These are phyloP conservation scores for Cyberlindnera mrakii DNA, from an alignment of 805 yeast genomes.

Conservation along the genomic window DNA sequence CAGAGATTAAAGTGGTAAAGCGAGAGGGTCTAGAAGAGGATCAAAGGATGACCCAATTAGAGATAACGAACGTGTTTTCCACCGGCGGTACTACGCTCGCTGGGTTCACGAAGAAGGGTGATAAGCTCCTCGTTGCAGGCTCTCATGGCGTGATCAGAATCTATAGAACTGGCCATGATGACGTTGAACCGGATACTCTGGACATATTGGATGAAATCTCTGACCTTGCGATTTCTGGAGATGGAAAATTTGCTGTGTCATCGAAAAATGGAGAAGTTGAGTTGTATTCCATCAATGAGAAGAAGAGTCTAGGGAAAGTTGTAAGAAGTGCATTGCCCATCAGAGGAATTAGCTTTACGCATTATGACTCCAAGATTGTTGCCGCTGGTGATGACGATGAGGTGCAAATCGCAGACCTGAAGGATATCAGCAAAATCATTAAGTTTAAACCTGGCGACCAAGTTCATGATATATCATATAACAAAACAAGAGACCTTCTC, in stretches of 20 bases:
- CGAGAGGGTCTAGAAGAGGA: not conserved
- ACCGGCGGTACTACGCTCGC: constrained; percentile 20
- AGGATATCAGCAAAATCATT: constrained; percentile 21
- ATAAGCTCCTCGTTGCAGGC: constrained; percentile 20
- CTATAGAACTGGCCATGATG: constrained; percentile 15
- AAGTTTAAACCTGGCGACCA: constrained; percentile 45
- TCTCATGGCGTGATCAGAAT: constrained; percentile 19
- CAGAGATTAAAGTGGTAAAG: not conserved
- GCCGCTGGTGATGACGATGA: constrained; percentile 67
- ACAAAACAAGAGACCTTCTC: constrained; percentile 47
- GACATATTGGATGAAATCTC: constrained; percentile 20
- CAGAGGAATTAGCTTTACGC: constrained; percentile 51
- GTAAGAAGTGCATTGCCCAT: constrained; percentile 28
- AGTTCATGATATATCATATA: constrained; percentile 49
- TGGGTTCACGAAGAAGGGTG: constrained; percentile 14
- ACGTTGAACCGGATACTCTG: constrained; percentile 20
- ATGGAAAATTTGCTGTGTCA: constrained; percentile 17
- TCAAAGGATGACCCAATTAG: constrained; percentile 11
- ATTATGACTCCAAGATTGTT: constrained; percentile 51
- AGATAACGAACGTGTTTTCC: constrained; percentile 17
- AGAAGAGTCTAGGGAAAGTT: constrained; percentile 7
- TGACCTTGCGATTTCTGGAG: constrained; percentile 10
- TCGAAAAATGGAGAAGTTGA: constrained; percentile 21
- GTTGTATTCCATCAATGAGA: constrained; percentile 15
- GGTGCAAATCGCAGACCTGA: constrained; percentile 40